These are phyloP conservation scores for Mortierella sp. DNA, from an alignment of 371 early-diverging fungal genomes.

Conservation along the genomic window DNA sequence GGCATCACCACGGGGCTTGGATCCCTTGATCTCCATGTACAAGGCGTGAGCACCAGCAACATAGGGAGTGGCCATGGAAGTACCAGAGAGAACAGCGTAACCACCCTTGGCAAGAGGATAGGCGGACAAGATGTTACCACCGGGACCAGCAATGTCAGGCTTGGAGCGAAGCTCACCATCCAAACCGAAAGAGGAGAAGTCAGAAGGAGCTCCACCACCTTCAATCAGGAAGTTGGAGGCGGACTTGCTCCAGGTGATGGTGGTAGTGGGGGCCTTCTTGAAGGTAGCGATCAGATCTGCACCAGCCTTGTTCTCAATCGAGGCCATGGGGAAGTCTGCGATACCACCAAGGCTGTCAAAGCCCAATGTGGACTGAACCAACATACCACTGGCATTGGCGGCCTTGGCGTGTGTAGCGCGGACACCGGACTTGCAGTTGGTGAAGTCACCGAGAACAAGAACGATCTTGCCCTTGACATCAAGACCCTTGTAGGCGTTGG, in stretches of 20 bases:
- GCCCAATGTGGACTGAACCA: conserved; percentile 62
- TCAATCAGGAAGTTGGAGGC: conserved; percentile 34
- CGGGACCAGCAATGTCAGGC: conserved; percentile 78
- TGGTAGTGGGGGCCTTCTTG: conserved; percentile 7
- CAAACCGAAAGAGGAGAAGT: conserved; percentile 72
- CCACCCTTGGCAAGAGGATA: conserved; percentile 57
- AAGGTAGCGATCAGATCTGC: conserved; percentile 18
- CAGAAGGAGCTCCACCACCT: conserved; percentile 60
- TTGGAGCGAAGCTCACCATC: conserved; percentile 74
- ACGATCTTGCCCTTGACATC: conserved; percentile 62
- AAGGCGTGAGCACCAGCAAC: conserved; percentile 76
- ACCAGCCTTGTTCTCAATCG: conserved; percentile 57
- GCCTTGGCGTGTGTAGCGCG: conserved; percentile 61
- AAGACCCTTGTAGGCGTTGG: conserved; percentile 18
- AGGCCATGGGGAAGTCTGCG: conserved; percentile 52
- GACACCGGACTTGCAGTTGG: conserved; percentile 57
- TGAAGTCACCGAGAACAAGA: conserved; percentile 65
- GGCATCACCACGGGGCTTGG: conserved; percentile 25
- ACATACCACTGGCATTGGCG: conserved; percentile 63
- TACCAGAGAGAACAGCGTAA: conserved; percentile 71
- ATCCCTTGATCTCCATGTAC: conserved; percentile 55
- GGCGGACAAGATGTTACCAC: conserved; percentile 79
- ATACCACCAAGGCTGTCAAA: conserved; percentile 43
- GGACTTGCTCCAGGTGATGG: conserved; percentile 20
- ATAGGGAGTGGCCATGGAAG: conserved; percentile 79